Base-by-base conservation (phyloP, 768 basidiomycete species). In the Royoungia palumana region DNA sequence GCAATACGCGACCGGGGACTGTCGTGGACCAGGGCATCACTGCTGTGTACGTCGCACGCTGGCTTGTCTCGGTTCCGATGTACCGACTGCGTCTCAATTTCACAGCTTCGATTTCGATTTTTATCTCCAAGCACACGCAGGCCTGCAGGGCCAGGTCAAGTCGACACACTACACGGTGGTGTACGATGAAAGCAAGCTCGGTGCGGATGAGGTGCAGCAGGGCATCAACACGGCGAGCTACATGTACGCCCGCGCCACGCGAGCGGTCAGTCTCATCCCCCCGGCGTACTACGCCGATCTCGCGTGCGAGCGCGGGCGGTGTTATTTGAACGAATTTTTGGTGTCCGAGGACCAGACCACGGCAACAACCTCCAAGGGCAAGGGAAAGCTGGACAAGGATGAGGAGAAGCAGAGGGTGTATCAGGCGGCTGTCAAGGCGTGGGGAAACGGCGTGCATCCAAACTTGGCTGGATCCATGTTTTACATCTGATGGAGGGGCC, bases 281-380 rank as follows among this genome's bases (percentile, higher is more conserved):
- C 77, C 88, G 0, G 88, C 88, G 0, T 89, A 89, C 60, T 89
- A 89, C 56, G 85, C 87, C 7, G 88, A 91, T 66, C 67, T 91
- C 43, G 89, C 87, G 1, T 90, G 88, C 62, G 89, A 92, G 66
- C 73, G 89, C 10, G 89, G 85, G 0, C 69, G 89, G 32, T 85
- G 75, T 60, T 92, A 89, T 59, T 55, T 92, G 35, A 87, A 89
- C 52, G 81, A 84, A 1, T 82, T 89, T 43, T 64, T 91, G 63
- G 77, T 70, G 40, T 65, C 73, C 4, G 78, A 79, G 19, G 77
- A 79, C 58, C 75, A 83, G 64, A 73, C 74, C 11, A 32, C 30
- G 19, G 44, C 73, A 60, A 32, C 59, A 56, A 46, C 64, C 61
- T 46, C 71, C 43, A 47, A 73, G 68, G 56, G 66, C 44, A 49